A percentile compares a stretch with the other conserved stretches of the same genome.
These are phyloP conservation scores for Hypholoma sublateritium DNA, from an alignment of 768 basidiomycete genomes.

Conservation along the genomic window DNA sequence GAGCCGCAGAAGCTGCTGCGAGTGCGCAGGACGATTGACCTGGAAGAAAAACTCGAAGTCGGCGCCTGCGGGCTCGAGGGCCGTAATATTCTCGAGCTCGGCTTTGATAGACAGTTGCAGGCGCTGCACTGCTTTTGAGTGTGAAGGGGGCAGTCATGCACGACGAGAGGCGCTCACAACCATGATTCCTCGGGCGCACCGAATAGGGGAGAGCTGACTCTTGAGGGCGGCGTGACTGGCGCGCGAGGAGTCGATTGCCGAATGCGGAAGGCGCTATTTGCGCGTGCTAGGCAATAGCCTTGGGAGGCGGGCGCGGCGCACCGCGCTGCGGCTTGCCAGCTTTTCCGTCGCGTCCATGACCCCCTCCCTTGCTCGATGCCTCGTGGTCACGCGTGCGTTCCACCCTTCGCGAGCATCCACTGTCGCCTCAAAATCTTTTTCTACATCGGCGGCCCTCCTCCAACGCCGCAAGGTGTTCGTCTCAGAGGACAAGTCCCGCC, in stretches of 20 bases:
- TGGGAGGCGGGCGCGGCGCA: too few relatives aligned
- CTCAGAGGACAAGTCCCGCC: slow-evolving; percentile 25
- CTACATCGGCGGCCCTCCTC: slow-evolving; percentile 14
- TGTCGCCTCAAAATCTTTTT: slow-evolving; percentile 8
- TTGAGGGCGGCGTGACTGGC: too few relatives aligned
- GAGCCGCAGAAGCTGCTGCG: slow-evolving; percentile 18
- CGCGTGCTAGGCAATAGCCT: slow-evolving; percentile 4
- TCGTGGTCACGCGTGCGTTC: slow-evolving; percentile 12
- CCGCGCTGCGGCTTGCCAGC: not conserved
- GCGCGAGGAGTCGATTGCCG: not conserved
- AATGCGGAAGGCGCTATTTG: slow-evolving; percentile 17
- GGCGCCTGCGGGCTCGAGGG: slow-evolving; percentile 60
- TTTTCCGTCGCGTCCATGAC: slow-evolving; percentile 8
- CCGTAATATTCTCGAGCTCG: slow-evolving; percentile 77
- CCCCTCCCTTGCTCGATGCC: slow-evolving; percentile 15
- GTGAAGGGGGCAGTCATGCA: slow-evolving; percentile 1
- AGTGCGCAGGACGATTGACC: slow-evolving; percentile 36
- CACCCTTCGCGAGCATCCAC: not conserved
- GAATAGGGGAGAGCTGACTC: not conserved
- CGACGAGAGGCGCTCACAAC: slow-evolving; percentile 42
- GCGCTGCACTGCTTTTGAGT: slow-evolving; percentile 35
- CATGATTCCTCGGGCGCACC: slow-evolving; percentile 28
- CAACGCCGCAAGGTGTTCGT: slow-evolving; percentile 13
- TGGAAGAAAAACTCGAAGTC: slow-evolving; percentile 83
- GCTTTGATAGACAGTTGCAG: slow-evolving; percentile 73